Percentiles rank a stretch among this genome's conserved stretches.
These are phyloP conservation scores for Russula sp. DNA, from an alignment of 768 basidiomycete species.

Conservation along the genomic window DNA sequence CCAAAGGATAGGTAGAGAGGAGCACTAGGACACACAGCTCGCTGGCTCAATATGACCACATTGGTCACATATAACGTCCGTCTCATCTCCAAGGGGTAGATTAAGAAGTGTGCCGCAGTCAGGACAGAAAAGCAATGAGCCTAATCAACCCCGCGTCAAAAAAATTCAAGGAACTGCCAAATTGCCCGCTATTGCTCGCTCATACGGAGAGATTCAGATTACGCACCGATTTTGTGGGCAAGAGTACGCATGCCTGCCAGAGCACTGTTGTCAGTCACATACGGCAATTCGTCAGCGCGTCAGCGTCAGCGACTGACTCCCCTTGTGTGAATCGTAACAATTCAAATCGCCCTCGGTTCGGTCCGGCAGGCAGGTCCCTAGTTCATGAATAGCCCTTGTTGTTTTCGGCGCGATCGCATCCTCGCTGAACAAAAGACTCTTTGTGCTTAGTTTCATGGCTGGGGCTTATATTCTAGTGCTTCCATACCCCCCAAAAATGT, in stretches of 20 bases:
- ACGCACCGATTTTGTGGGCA: conserved; percentile 46
- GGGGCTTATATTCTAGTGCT: background rate
- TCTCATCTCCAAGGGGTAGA: conserved; percentile 68
- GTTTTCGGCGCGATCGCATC: background rate
- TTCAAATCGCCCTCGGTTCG: background rate
- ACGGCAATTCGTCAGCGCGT: background rate
- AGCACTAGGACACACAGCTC: conserved; percentile 55
- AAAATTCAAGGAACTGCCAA: background rate
- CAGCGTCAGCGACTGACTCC: background rate
- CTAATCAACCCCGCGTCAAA: conserved; percentile 31
- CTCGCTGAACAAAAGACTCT: conserved; percentile 6
- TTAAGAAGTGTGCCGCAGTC: conserved; percentile 85
- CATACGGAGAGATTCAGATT: background rate
- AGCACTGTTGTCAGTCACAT: background rate
- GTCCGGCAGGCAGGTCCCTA: background rate
- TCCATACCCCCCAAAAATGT: background rate
- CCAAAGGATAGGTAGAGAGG: background rate
- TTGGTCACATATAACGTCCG: conserved; percentile 77
- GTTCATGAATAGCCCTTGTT: background rate
- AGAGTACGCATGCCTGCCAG: conserved; percentile 14
- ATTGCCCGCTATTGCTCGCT: background rate
- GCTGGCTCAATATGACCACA: conserved; percentile 85
- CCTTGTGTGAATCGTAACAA: background rate
- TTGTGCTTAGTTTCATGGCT: background rate
- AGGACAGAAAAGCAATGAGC: conserved; percentile 92